Evolutionary conservation across 1,284 basidiomycete genomes (phyloP), one percentile per base, ranked within the genome.

Genomic region (Singerocomus inundabilis): DNA sequence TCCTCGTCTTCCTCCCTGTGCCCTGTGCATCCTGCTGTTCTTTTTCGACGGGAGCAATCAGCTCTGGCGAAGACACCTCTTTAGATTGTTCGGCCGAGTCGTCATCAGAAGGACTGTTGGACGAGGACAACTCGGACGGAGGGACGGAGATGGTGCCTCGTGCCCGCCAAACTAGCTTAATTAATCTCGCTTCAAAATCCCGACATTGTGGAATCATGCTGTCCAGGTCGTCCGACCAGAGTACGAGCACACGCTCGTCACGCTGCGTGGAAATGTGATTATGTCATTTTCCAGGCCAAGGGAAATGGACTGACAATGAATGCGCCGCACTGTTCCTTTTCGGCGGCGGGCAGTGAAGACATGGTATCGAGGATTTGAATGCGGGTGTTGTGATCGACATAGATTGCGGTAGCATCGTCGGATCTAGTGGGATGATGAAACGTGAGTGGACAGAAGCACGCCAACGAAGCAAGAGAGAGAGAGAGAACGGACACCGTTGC

Each of bases 261-360:
- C 89, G 82, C 85, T 88, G 57, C n/a, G 29, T 13, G 35, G 26
- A 5, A 12, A 46, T 0, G 15, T n/a, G n/a, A n/a, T n/a, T n/a
- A n/a, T n/a, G n/a, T n/a, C n/a, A n/a, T n/a, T n/a, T n/a, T n/a
- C n/a, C n/a, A n/a, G n/a, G n/a, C n/a, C n/a, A n/a, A n/a, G n/a
- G n/a, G n/a, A n/a, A n/a, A n/a, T n/a, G n/a, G n/a, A n/a, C 82
- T 63, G 62, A 85, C 84, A 58, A 93, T 80, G 62, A 93, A 93
- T 11, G 89, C 88, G 15, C 86, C 91, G 57, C 84, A 85, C 63
- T 93, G 90, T 55, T 91, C 88, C 70, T 89, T 90, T 61, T 91
- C 82, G 6, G 88, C 91, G 34, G 79, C 75, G 5, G 84, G 85
- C 29, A 93, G 79, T 56, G 82, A 75, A 46, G 79, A 73, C 68